phyloP scores from a whole-genome alignment of 495 filamentous ascomycete species.

The Lasiosphaeriaceae sp. region DNA sequence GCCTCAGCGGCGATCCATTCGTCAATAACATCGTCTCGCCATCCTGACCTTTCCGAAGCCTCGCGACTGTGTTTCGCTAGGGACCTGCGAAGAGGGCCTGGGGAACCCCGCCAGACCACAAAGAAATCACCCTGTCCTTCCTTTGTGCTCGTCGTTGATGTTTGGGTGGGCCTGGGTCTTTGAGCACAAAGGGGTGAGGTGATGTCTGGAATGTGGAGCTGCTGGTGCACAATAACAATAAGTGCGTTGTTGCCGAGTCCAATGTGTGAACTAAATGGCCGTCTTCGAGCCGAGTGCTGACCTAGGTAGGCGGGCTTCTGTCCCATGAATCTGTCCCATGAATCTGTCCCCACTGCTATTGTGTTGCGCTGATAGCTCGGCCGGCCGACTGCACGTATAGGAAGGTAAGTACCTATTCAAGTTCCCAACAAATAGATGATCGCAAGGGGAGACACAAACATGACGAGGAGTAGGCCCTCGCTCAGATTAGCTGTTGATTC shows the following conservation, averaged over 20 bases:
- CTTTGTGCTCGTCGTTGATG: not conserved
- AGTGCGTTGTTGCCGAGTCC: not conserved
- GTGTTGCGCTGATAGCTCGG: no score
- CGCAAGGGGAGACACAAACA: not conserved
- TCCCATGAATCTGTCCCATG: no score
- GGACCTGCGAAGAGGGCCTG: not conserved
- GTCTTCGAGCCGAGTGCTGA: not conserved
- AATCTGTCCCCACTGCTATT: no score
- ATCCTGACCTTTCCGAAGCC: not conserved
- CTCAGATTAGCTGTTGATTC: not conserved
- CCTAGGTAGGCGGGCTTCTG: no score
- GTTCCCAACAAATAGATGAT: no score
- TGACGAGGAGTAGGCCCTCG: not conserved
- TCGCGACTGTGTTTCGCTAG: not conserved
- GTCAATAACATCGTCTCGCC: conserved; percentile 6
- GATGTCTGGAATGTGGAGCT: not conserved
- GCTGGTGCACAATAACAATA: not conserved
- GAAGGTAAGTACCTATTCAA: no score
- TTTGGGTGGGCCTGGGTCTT: not conserved
- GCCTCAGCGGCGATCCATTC: conserved; percentile 20
- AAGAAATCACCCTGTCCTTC: not conserved
- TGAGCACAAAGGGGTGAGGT: not conserved
- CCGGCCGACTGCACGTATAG: no score
- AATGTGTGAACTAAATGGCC: not conserved
- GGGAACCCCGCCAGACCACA: not conserved